phyloP scores from a whole-genome alignment of 176 grass and related monocot species.

The Zea mays region DNA sequence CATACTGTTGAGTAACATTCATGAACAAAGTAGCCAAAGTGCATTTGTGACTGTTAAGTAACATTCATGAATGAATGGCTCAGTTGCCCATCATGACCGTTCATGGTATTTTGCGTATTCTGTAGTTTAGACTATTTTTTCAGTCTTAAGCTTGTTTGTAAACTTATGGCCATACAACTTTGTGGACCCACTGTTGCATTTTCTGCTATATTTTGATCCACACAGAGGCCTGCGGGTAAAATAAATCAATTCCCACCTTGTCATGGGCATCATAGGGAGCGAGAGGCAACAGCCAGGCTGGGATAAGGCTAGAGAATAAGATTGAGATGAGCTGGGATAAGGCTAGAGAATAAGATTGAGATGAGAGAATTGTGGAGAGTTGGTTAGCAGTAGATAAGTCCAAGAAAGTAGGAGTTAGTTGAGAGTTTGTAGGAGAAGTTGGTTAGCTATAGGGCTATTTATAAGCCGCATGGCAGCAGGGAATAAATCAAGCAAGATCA shows the following conservation, averaged over 20 bases:
- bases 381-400: no score
- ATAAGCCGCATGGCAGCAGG: no score
- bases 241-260: not conserved
- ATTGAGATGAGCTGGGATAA: no score
- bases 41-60: not conserved
- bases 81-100: not conserved
- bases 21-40: not conserved
- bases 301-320: no score
- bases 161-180: slow-evolving; percentile 9
- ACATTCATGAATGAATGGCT: not conserved
- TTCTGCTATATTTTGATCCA: not conserved
- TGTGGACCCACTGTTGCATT: not conserved
- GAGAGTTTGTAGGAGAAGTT: no score
- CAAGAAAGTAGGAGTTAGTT: no score
- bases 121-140: not conserved
- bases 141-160: not conserved
- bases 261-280: no score
- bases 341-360: no score
- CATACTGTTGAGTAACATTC: not conserved
- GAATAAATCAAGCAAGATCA: no score
- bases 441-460: no score
- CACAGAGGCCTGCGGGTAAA: not conserved
- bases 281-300: no score
- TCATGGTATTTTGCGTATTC: slow-evolving; percentile 10
- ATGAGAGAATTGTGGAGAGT: no score